Conservation (phyloP, 164 flowering plant genomes). For the Buxus sempervirens region DNA sequence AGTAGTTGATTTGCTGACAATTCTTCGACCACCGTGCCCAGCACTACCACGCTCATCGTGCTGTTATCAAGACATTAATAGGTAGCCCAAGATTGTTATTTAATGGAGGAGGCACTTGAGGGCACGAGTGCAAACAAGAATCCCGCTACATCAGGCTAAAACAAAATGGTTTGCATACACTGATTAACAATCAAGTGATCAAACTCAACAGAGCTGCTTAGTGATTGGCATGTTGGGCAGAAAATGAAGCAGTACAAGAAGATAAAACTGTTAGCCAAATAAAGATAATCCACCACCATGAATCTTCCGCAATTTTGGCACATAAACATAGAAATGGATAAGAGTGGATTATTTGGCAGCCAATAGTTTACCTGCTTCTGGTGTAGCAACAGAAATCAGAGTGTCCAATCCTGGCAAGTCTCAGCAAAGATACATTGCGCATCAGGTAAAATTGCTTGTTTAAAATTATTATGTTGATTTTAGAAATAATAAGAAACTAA, state of each 20-base stretch:
- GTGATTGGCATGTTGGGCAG: not conserved
- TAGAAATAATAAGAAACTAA: no score
- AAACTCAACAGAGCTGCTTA: constrained; percentile 19
- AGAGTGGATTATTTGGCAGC: no score
- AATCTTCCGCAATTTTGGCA: not conserved
- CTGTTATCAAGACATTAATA: constrained; percentile 82
- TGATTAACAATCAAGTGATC: constrained; percentile 31
- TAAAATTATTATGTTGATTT: no score
- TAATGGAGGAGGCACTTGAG: constrained; percentile 38
- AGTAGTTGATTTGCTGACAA: constrained; percentile 35
- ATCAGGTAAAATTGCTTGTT: no score
- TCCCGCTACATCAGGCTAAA: constrained; percentile 39
- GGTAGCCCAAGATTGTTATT: constrained; percentile 71
- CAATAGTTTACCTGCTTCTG: no score
- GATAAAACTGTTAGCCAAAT: not conserved
- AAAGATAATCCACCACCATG: not conserved
- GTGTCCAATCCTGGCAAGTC: no score
- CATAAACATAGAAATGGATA: no score
- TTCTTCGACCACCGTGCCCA: constrained; percentile 64
- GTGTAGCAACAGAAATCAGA: no score
- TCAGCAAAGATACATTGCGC: no score
- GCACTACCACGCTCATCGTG: constrained; percentile 81
- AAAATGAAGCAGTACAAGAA: not conserved
- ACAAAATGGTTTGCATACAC: constrained; percentile 30
- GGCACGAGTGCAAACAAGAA: constrained; percentile 46